Evolutionary conservation across 1,284 basidiomycete species (phyloP).

Genomic region (Cystobasidiaceae sp.): DNA sequence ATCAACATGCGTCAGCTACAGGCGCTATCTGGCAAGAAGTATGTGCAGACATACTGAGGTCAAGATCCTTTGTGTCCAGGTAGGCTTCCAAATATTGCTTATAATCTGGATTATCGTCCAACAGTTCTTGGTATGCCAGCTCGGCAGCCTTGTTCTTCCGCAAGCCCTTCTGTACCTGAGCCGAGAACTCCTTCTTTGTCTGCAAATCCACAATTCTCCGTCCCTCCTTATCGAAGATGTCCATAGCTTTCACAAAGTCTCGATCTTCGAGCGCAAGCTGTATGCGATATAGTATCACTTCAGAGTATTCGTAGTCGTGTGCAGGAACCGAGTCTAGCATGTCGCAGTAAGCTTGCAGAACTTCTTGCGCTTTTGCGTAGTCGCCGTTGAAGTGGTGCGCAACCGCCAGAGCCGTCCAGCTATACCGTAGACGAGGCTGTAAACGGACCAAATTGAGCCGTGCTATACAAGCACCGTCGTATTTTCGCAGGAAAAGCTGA

Average conservation of each 20-base stretch:
- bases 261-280: constrained; percentile 70
- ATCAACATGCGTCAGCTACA: too few relatives aligned
- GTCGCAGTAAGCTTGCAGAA: constrained; percentile 59
- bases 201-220: constrained; percentile 39
- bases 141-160: constrained; percentile 62
- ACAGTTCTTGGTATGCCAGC: constrained; percentile 68
- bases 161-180: constrained; percentile 20
- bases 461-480: constrained; percentile 71
- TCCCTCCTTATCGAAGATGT: constrained; percentile 60
- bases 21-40: too few relatives aligned
- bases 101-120: constrained; percentile 81
- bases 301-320: constrained; percentile 78
- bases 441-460: constrained; percentile 73
- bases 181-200: constrained; percentile 32
- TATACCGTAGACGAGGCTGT: constrained; percentile 75
- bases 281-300: constrained; percentile 77
- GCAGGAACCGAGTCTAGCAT: constrained; percentile 58
- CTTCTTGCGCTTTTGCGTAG: constrained; percentile 51
- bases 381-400: constrained; percentile 82
- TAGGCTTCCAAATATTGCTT: constrained; percentile 74
- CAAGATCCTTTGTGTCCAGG: constrained; percentile 61
- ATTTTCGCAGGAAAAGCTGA: constrained; percentile 83
- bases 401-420: constrained; percentile 86
- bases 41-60: constrained; percentile 55
- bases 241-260: constrained; percentile 51